phyloP scores from a whole-genome alignment of 169 alveolate genomes.

The Perkinsus olseni region DNA sequence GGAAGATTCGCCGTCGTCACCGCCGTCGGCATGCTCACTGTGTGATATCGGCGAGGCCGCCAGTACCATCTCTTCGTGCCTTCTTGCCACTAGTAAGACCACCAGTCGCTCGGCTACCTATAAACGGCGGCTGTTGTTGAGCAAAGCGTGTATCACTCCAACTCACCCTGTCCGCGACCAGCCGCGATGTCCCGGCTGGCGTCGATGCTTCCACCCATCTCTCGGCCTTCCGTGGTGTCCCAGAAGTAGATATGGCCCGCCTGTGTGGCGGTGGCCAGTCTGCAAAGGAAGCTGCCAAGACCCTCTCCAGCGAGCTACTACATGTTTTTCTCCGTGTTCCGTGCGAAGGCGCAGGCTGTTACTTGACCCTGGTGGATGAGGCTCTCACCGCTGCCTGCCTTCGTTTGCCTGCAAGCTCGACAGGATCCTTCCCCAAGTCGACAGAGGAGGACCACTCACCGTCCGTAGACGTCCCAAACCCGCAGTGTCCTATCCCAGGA shows the following conservation, averaged over 20 bases:
- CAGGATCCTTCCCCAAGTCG: background rate
- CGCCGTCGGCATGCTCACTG: background rate
- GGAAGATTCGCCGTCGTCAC: background rate
- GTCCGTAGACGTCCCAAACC: conserved; percentile 56
- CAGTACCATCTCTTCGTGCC: background rate
- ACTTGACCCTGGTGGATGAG: background rate
- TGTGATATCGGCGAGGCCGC: background rate
- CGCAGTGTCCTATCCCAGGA: conserved; percentile 90
- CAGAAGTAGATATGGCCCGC: background rate
- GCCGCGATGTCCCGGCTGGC: background rate
- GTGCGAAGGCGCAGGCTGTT: background rate
- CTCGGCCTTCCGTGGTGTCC: background rate
- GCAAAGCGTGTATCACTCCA: background rate
- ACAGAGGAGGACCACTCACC: background rate
- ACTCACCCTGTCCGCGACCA: background rate
- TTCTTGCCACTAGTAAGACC: background rate
- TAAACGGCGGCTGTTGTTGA: background rate
- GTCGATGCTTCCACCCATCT: background rate
- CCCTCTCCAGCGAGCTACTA: background rate
- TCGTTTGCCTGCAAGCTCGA: background rate
- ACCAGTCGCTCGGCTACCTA: background rate
- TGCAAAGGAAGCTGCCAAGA: background rate
- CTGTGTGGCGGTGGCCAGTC: background rate
- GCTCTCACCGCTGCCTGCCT: background rate
- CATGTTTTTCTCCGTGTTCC: background rate